Base-by-base conservation (phyloP, 495 filamentous ascomycete genomes). In the Staphylotrichum longicolle region DNA sequence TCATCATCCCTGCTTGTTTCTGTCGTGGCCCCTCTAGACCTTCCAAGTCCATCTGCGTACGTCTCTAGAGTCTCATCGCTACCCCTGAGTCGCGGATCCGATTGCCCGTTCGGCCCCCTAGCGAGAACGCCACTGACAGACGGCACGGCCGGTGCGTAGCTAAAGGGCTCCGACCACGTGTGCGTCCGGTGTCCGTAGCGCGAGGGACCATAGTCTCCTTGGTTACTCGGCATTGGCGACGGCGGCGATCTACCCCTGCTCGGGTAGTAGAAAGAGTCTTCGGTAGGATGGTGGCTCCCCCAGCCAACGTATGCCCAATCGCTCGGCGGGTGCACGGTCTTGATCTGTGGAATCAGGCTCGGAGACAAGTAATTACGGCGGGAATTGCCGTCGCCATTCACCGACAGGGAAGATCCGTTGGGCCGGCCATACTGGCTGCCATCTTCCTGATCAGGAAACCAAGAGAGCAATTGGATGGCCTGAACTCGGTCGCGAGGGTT, bases 211-310 rank as follows among this genome's bases (percentile, higher is more conserved):
- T 66, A 70, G 37, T 63, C 66, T 50, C 62, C 72, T 46, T 72
- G 65, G 63, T 79, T 70, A 42, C 73, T 74, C 50, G 77, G 76
- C 49, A 72, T 60, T 30, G 77, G 77, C 37, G 76, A 78, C 4
- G 77, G 74, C 0, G 79, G 78, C 30, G 79, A 81, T 54, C 79
- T 70, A 14, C 79, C 79, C 32, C 79, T 65, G 32, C 66, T 62
- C 15, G 75, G 75, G 45, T 79, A 78, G 60, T 72, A 75, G 57
- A 61, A 69, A 10, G 67, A 54, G 1, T 76, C 74, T 7, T 76
- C 72, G 5, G 69, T 60, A 54, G 8, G 57, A 46, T 35, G 51
- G 11, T 59, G 58, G 52, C 60, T 62, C 11, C 60, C 53, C 58
- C 59, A 63, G 40, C 60, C 54, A 27, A 65, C 61, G 52, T 67